phyloP scores from a whole-genome alignment of 345 rosid species.

The Iberis pinnata region DNA sequence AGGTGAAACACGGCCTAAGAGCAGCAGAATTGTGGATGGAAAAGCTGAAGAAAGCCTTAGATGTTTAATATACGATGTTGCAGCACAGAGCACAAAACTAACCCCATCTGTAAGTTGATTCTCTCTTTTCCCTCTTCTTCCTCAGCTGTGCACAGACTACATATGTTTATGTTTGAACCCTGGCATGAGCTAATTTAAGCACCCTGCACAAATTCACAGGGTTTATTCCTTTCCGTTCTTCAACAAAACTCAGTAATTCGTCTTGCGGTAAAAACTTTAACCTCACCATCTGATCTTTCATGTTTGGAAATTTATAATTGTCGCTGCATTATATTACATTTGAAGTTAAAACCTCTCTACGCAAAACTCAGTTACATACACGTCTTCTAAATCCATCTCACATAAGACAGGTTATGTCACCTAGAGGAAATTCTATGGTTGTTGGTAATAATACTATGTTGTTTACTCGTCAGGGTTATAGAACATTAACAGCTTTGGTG shows the following conservation, averaged over 20 bases:
- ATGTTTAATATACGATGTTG: slow-evolving; percentile 57
- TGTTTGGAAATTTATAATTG: slow-evolving; percentile 1
- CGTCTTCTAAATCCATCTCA: neutral
- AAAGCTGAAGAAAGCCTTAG: slow-evolving; percentile 76
- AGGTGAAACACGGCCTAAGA: slow-evolving; percentile 59
- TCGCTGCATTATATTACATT: neutral
- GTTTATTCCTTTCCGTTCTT: slow-evolving; percentile 62
- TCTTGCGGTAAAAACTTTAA: slow-evolving; percentile 48
- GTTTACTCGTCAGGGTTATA: slow-evolving; percentile 56
- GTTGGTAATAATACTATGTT: slow-evolving; percentile 1
- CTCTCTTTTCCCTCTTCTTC: neutral
- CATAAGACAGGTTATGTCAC: neutral
- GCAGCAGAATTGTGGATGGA: slow-evolving; percentile 38
- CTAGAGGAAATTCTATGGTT: neutral
- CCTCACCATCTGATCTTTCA: slow-evolving; percentile 6
- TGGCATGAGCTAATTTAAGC: slow-evolving; percentile 14
- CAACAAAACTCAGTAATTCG: slow-evolving; percentile 75
- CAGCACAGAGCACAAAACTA: slow-evolving; percentile 68
- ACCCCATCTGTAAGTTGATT: slow-evolving; percentile 61
- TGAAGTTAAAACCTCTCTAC: neutral
- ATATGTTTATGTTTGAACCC: slow-evolving; percentile 5
- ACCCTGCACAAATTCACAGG: slow-evolving; percentile 40
- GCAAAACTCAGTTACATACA: slow-evolving; percentile 5
- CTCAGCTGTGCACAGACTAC: slow-evolving; percentile 1
- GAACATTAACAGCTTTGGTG: slow-evolving; percentile 65